Evolutionary conservation across 257 asterid species (phyloP).

Genomic region (Henckelia pumila): DNA sequence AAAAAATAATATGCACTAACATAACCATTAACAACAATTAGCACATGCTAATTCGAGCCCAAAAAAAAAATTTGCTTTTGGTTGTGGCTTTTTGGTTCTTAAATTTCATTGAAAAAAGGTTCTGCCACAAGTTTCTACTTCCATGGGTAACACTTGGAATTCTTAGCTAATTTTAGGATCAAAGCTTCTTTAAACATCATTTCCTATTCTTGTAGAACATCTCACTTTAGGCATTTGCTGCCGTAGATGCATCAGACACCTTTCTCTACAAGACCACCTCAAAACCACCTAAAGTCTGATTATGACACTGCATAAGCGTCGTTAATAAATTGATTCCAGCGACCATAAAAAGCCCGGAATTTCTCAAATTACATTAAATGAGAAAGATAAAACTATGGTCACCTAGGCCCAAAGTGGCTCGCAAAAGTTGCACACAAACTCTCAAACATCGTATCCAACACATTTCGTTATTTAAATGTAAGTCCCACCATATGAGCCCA

Average conservation of each 20-base stretch:
- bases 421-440: background rate
- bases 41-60: background rate
- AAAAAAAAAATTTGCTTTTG: background rate
- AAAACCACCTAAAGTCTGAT: background rate
- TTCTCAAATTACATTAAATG: background rate
- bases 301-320: background rate
- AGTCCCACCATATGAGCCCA: no score
- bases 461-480: no score
- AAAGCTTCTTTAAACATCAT: background rate
- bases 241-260: background rate
- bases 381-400: background rate
- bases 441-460: background rate
- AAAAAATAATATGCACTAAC: background rate
- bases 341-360: background rate
- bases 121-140: background rate
- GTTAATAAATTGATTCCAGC: background rate
- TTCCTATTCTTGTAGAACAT: background rate
- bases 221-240: background rate
- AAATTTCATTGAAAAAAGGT: background rate
- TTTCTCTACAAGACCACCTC: background rate
- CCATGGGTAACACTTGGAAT: background rate
- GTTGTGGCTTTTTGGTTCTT: background rate
- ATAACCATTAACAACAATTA: background rate
- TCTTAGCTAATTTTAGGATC: background rate
- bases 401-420: background rate